A percentile compares a stretch with the other conserved stretches of the same genome.
phyloP scores from a whole-genome alignment of 257 asterid genomes.

The Paulownia fortunei region DNA sequence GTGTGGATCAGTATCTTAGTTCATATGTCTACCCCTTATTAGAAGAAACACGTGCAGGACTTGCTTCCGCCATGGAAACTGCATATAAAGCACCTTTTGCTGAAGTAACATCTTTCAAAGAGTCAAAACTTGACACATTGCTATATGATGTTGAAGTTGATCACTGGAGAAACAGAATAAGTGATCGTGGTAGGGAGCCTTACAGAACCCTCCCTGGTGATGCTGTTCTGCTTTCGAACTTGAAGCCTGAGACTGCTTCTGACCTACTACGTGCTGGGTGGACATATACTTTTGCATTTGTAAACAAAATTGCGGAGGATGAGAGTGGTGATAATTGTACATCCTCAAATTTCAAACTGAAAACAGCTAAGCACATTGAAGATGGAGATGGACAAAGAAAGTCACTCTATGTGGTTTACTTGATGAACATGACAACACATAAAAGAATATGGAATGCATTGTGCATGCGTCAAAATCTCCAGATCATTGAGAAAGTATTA shows the following conservation, averaged over 20 bases:
- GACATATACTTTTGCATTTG: conserved; percentile 50
- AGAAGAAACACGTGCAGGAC: conserved; percentile 63
- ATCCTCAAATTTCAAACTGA: conserved; percentile 33
- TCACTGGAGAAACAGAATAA: conserved; percentile 45
- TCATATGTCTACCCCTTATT: conserved; percentile 52
- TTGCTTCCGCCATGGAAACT: conserved; percentile 53
- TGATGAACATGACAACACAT: conserved; percentile 44
- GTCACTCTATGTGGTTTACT: conserved; percentile 44
- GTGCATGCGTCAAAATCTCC: conserved; percentile 40
- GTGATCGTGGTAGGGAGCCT: conserved; percentile 42
- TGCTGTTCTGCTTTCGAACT: conserved; percentile 43
- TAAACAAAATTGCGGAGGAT: conserved; percentile 32
- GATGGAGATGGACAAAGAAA: neutral
- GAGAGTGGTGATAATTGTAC: conserved; percentile 25
- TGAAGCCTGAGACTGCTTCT: conserved; percentile 43
- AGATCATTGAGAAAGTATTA: conserved; percentile 44
- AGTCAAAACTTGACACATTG: neutral
- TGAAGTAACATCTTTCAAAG: conserved; percentile 36
- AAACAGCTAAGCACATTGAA: conserved; percentile 23
- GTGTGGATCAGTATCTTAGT: conserved; percentile 45
- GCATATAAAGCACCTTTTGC: conserved; percentile 56
- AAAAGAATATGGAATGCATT: conserved; percentile 59
- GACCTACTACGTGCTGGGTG: conserved; percentile 41
- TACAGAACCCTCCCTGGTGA: conserved; percentile 64
- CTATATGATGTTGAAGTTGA: conserved; percentile 32